phyloP scores from a whole-genome alignment of 1,284 basidiomycete genomes.

The Malassezia brasiliensis region DNA sequence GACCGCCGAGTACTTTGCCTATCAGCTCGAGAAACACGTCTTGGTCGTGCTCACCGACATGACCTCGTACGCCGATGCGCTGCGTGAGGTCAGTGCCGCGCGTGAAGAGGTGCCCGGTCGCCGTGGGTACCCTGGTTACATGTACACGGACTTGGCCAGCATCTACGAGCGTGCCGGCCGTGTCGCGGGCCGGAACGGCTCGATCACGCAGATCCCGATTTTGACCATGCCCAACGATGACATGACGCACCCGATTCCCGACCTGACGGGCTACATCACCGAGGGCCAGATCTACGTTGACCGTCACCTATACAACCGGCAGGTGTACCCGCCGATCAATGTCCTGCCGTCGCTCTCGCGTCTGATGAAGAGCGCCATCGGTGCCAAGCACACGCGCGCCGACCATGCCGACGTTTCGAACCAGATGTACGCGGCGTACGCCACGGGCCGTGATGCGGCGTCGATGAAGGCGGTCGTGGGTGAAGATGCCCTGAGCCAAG shows the following conservation, averaged over 20 bases:
- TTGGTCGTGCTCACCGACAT: constrained; percentile 98
- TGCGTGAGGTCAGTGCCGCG: constrained; percentile 88
- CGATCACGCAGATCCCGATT: constrained; percentile 99
- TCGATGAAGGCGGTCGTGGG: constrained; percentile 99
- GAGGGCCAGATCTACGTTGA: constrained; percentile 98
- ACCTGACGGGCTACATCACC: constrained; percentile 96
- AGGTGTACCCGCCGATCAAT: constrained; percentile 99
- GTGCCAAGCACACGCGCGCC: constrained; percentile 90
- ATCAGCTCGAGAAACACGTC: constrained; percentile 99
- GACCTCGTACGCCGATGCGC: constrained; percentile 93
- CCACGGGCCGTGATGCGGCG: constrained; percentile 77
- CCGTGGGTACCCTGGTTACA: constrained; percentile 96
- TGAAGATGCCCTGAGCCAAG: constrained; percentile 85
- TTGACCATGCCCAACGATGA: constrained; percentile 99
- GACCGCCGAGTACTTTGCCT: constrained; percentile 98
- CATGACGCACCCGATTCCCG: constrained; percentile 99
- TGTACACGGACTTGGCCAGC: constrained; percentile 61
- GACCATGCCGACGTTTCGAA: constrained; percentile 94
- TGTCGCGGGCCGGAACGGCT: constrained; percentile 93
- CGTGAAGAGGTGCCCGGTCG: constrained; percentile 99
- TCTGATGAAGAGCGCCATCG: constrained; percentile 99
- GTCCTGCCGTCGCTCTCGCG: constrained; percentile 95
- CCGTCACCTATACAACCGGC: constrained; percentile 74
- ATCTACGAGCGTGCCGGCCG: constrained; percentile 99
- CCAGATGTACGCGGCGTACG: constrained; percentile 47